phyloP scores from a whole-genome alignment of 148 eudicot genomes.

The Persicaria maculosa region DNA sequence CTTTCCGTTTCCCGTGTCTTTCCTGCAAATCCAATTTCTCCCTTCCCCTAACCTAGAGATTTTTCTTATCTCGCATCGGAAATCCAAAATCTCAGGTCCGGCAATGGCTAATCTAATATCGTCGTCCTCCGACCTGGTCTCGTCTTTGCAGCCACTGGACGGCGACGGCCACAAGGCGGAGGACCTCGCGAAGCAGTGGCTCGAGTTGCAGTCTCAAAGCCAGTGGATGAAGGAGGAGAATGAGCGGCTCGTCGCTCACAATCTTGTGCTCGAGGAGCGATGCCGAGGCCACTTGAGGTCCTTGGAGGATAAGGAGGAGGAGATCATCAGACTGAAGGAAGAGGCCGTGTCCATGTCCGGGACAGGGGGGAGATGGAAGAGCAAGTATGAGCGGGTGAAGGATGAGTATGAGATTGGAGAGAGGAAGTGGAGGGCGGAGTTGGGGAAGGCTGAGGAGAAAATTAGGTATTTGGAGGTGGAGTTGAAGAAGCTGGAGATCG shows the following conservation, averaged over 20 bases:
- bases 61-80: not conserved
- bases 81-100: not conserved
- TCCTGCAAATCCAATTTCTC: not conserved
- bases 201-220: not conserved
- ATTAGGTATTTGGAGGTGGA: not conserved
- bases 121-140: not conserved
- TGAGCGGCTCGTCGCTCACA: not conserved
- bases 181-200: not conserved
- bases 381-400: not conserved
- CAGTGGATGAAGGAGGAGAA: not conserved
- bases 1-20: not conserved
- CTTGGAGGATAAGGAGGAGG: not conserved
- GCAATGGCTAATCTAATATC: not conserved
- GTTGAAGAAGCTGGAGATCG: slow-evolving; percentile 6
- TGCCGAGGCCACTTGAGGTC: not conserved
- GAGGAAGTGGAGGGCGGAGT: not conserved
- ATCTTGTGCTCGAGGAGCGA: not conserved
- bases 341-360: not conserved
- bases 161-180: not conserved
- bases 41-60: not conserved
- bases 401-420: not conserved
- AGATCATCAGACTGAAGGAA: not conserved
- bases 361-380: not conserved
- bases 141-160: slow-evolving; percentile 5
- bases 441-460: not conserved